These are phyloP conservation scores for Tetrahymena elliotti DNA, from an alignment of 73 alveolate genomes.

Conservation along the genomic window DNA sequence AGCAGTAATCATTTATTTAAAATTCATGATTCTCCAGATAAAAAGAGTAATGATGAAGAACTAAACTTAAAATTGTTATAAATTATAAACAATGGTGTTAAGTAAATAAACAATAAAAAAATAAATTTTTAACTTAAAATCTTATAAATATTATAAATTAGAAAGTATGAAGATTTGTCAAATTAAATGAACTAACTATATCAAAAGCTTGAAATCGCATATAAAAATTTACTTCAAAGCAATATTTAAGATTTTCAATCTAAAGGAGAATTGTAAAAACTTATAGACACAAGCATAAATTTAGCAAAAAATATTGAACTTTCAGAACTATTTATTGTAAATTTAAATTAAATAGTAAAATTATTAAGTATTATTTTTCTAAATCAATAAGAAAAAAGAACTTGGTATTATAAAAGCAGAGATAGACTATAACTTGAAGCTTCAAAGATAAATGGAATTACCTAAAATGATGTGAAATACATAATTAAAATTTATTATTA, in stretches of 20 bases:
- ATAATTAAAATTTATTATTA: not conserved
- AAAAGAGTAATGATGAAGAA: not conserved
- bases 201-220: not conserved
- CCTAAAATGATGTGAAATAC: not conserved
- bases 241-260: not conserved
- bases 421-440: not conserved
- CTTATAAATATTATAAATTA: not conserved
- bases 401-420: not conserved
- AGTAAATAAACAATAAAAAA: not conserved
- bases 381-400: not conserved
- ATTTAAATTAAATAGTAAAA: not conserved
- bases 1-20: not conserved
- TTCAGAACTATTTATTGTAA: not conserved
- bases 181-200: not conserved
- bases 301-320: not conserved
- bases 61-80: not conserved
- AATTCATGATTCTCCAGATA: not conserved
- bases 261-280: not conserved
- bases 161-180: not conserved
- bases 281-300: not conserved
- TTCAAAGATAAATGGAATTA: not conserved
- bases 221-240: not conserved
- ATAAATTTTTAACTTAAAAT: not conserved
- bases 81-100: not conserved
- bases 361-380: not conserved